These are phyloP conservation scores for Achlya hypogyna DNA, from an alignment of 352 stramenopile species.

Conservation along the genomic window DNA sequence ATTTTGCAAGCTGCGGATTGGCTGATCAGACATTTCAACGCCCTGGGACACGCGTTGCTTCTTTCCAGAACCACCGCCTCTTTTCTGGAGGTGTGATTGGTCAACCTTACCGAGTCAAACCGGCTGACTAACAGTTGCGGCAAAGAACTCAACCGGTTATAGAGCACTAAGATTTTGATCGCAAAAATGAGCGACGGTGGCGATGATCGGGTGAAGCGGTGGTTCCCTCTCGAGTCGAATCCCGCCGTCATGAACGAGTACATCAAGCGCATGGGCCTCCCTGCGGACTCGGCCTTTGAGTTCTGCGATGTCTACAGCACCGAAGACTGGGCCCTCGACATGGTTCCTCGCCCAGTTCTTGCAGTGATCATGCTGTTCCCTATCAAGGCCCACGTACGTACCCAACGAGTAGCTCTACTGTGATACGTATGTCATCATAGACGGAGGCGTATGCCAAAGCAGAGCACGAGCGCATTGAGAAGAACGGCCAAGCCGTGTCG, in stretches of 20 bases:
- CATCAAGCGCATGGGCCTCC: slow-evolving; percentile 89
- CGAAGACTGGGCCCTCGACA: slow-evolving; percentile 94
- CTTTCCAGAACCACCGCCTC: neutral
- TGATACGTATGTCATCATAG: slow-evolving; percentile 24
- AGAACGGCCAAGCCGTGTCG: slow-evolving; percentile 63
- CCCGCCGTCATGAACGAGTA: slow-evolving; percentile 94
- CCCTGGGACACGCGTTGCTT: neutral
- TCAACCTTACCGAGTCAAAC: neutral
- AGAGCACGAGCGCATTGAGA: slow-evolving; percentile 56
- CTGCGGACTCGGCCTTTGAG: slow-evolving; percentile 53
- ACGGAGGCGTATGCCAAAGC: slow-evolving; percentile 70
- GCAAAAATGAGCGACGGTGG: neutral
- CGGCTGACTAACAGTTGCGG: neutral
- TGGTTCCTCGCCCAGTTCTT: slow-evolving; percentile 90
- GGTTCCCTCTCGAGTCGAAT: slow-evolving; percentile 93
- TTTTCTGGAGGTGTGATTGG: neutral
- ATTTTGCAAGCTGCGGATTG: neutral
- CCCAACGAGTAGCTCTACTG: slow-evolving; percentile 6
- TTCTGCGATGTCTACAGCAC: slow-evolving; percentile 94
- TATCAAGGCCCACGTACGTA: slow-evolving; percentile 80
- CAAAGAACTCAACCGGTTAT: neutral
- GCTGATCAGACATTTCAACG: neutral
- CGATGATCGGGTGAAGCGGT: slow-evolving; percentile 42
- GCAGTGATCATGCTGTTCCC: slow-evolving; percentile 95
- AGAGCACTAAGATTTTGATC: neutral